Evolutionary conservation across 1,139 yeast species (phyloP), one percentile per base, ranked within the genome.

Genomic region (Debaryomyces robertsiae): DNA sequence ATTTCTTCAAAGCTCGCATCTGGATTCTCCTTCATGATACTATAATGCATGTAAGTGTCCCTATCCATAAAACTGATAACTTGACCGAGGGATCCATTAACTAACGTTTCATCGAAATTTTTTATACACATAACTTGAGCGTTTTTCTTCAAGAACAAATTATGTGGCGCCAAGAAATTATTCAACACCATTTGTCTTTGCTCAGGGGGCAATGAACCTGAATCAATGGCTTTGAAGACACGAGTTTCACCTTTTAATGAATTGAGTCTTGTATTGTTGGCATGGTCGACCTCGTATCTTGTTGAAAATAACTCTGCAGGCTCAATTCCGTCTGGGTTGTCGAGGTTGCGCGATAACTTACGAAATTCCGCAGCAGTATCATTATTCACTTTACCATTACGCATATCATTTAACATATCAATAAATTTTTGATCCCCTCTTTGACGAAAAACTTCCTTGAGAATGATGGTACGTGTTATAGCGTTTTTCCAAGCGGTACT

Each of bases 41-140:
- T 43, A 48, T 53, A 51, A 30, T 50, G 60, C 65, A 62, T 59
- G 46, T 62, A 71, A 2, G 68, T 67, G 42, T 58, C 67, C 45
- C 61, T 58, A 52, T 62, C 69, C 53, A 71, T 53, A 43, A 73
- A 73, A 11, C 61, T 75, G 22, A 73, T 53, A 1, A 93, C 91
- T 46, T 77, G 84, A 0, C 99, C 99, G 34, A 93, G 66, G 0
- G 96, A 83, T 0, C 99, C 99, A 62, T 93, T 93, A 3, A 94
- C 98, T 34, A 93, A 70, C 0, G 85, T 79, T 18, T 82, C 89
- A 59, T 91, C 97, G 43, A 87, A 75, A 58, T 93, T 94, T 60
- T 93, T 93, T 45, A 93, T 79, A 74, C 94, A 83, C 98, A 93
- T 94, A 0, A 93, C 98, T 63, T 93, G 98, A 0, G 97, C 93